These are phyloP conservation scores for Prunus kanzakura DNA, from an alignment of 306 rosid species.

Conservation along the genomic window DNA sequence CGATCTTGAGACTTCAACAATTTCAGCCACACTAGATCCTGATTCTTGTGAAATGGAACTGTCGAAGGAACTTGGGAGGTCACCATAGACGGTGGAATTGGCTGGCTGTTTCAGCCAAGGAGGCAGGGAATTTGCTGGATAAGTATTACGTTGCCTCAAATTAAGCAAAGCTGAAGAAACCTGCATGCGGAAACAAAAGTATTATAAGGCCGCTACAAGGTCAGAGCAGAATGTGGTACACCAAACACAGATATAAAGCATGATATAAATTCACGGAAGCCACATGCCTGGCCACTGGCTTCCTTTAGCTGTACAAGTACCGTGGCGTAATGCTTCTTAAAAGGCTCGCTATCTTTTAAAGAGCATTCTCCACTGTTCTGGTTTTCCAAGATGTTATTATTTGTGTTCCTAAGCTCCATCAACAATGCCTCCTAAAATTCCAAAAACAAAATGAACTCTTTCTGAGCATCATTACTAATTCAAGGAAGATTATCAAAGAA, in stretches of 20 bases:
- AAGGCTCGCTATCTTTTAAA: conserved; percentile 52
- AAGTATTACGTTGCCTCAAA: conserved; percentile 74
- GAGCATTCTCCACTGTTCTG: conserved; percentile 53
- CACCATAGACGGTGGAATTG: conserved; percentile 38
- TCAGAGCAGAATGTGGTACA: conserved; percentile 12
- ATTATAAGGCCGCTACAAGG: conserved; percentile 27
- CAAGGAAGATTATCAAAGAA: conserved; percentile 5
- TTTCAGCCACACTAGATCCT: conserved; percentile 58
- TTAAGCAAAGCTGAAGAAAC: conserved; percentile 65
- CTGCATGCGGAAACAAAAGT: conserved; percentile 45
- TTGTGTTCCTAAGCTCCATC: conserved; percentile 57
- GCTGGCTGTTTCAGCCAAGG: conserved; percentile 50
- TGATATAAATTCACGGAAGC: conserved; percentile 60
- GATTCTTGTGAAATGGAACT: conserved; percentile 45
- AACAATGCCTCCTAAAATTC: conserved; percentile 52
- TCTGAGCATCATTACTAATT: conserved; percentile 15
- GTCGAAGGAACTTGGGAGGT: conserved; percentile 47
- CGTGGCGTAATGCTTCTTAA: conserved; percentile 78
- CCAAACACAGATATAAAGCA: conserved; percentile 3
- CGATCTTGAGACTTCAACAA: conserved; percentile 59
- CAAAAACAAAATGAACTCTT: conserved; percentile 14
- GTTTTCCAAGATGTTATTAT: conserved; percentile 48
- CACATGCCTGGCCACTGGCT: conserved; percentile 98
- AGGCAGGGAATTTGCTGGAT: conserved; percentile 46
- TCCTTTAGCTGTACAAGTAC: conserved; percentile 95